Percentiles rank a stretch among this genome's conserved stretches.
phyloP scores from a whole-genome alignment of 495 filamentous ascomycete genomes.

The Apiosordaria backusii region DNA sequence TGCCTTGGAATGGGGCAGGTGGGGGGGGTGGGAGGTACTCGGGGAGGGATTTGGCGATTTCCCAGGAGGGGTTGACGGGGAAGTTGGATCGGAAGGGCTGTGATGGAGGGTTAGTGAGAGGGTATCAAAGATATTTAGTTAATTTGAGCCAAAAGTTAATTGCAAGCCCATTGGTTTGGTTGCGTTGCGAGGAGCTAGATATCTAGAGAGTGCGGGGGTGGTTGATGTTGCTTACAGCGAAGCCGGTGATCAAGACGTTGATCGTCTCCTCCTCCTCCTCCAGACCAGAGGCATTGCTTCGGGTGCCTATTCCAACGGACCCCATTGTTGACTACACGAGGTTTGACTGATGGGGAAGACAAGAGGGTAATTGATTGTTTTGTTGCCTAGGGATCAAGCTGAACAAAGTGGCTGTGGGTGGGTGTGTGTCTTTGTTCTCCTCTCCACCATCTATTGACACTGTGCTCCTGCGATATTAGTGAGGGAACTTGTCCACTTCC shows the following conservation, averaged over 20 bases:
- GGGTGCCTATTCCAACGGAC: constrained; percentile 22
- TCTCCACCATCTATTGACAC: neutral
- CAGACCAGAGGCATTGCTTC: neutral
- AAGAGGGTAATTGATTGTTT: neutral
- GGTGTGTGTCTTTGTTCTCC: neutral
- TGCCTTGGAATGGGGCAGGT: neutral
- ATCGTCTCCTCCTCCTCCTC: constrained; percentile 46
- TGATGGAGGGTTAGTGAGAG: neutral
- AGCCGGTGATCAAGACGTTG: constrained; percentile 69
- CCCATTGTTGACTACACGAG: constrained; percentile 32
- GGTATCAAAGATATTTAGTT: neutral
- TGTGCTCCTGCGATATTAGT: neutral
- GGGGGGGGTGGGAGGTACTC: constrained; percentile 48
- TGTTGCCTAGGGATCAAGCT: neutral
- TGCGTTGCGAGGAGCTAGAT: neutral
- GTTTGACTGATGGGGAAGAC: neutral
- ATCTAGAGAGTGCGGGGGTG: neutral
- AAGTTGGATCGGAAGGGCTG: constrained; percentile 65
- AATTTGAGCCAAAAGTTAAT: neutral
- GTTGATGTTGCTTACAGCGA: constrained; percentile 54
- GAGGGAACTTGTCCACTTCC: neutral
- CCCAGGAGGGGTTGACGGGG: constrained; percentile 67
- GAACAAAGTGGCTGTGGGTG: neutral
- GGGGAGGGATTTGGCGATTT: constrained; percentile 56
- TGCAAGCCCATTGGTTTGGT: neutral